These are phyloP conservation scores for Agrocybe pediades DNA, from an alignment of 768 basidiomycete species.

Conservation along the genomic window DNA sequence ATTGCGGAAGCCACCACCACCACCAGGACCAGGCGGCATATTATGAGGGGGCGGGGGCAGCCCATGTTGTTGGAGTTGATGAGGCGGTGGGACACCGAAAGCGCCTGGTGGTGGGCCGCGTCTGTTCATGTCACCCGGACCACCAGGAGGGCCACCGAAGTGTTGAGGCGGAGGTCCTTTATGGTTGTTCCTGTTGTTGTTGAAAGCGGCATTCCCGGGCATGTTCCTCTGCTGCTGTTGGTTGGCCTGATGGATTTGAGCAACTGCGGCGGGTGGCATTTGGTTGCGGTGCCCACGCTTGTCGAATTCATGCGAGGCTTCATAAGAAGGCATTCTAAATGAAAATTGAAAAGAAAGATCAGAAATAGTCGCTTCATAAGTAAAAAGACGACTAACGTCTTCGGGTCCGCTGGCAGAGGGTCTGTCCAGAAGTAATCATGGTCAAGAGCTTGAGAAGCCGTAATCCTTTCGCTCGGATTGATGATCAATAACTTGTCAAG, in stretches of 20 bases:
- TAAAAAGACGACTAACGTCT: constrained; percentile 51
- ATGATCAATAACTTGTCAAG: constrained; percentile 81
- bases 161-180: constrained; percentile 13
- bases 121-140: constrained; percentile 13
- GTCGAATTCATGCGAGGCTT: constrained; percentile 84
- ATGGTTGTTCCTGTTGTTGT: constrained; percentile 27
- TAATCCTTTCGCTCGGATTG: constrained; percentile 82
- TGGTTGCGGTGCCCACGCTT: constrained; percentile 64
- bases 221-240: constrained; percentile 20
- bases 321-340: constrained; percentile 69
- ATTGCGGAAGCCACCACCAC: not conserved
- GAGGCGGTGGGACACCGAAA: constrained; percentile 2
- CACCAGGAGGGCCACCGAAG: constrained; percentile 3
- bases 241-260: constrained; percentile 24
- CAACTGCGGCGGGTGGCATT: constrained; percentile 28
- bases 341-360: not conserved
- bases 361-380: not conserved
- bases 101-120: constrained; percentile 4
- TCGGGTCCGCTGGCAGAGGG: constrained; percentile 85
- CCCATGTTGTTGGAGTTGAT: constrained; percentile 9
- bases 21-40: too few relatives aligned
- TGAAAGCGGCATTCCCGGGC: constrained; percentile 24
- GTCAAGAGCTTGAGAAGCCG: constrained; percentile 84
- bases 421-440: constrained; percentile 96
- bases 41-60: not conserved